Conservation (phyloP, 2,329 filamentous ascomycete species). For the Blastomyces emzantsi region DNA sequence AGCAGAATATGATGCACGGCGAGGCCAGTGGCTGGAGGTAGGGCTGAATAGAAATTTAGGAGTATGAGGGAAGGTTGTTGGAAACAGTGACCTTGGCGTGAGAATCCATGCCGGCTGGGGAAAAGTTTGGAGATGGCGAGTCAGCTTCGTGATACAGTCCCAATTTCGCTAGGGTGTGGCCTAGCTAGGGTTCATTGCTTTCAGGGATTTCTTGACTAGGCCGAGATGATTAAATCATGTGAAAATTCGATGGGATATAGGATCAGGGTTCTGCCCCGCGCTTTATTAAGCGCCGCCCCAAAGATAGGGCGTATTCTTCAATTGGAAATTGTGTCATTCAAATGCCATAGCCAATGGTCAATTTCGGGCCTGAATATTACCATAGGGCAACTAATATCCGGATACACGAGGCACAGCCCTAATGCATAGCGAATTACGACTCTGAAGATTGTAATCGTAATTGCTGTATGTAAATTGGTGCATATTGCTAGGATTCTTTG, state of each 20-base stretch:
- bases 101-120: not conserved
- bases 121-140: not conserved
- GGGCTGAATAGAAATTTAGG: conserved; percentile 10
- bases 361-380: not conserved
- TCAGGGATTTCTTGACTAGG: too few relatives aligned
- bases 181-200: too few relatives aligned
- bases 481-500: not conserved
- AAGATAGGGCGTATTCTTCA: too few relatives aligned
- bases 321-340: too few relatives aligned
- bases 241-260: too few relatives aligned
- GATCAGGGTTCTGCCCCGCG: too few relatives aligned
- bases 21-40: conserved; percentile 14
- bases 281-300: too few relatives aligned
- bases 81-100: conserved; percentile 9
- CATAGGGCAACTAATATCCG: not conserved
- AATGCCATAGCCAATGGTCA: too few relatives aligned
- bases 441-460: not conserved
- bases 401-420: not conserved
- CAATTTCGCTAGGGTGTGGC: too few relatives aligned
- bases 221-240: too few relatives aligned
- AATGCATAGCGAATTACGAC: not conserved
- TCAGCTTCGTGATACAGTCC: too few relatives aligned
- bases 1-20: conserved; percentile 15
- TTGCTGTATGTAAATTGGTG: not conserved
- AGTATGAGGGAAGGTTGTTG: conserved; percentile 13